Base-by-base conservation (phyloP, 352 stramenopile species). In the Globisporangium lucens region DNA sequence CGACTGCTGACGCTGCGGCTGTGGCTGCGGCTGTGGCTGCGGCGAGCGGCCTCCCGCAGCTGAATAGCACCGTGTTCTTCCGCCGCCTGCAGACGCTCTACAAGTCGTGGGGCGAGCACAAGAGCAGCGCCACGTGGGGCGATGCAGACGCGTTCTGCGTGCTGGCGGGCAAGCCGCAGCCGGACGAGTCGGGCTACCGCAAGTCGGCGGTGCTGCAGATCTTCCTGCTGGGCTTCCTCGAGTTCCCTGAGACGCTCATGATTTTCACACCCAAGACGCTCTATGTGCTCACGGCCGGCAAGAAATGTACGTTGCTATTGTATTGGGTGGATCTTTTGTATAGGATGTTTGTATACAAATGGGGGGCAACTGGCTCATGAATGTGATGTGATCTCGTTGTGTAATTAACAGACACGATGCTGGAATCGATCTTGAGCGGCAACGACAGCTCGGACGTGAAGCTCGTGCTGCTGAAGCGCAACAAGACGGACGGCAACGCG, bases 231-330 rank as follows among this genome's bases (percentile, higher is more conserved):
- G 90, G 89, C 8, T 97, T 93, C 70, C 75, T 96, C 46, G 92
- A 98, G 80, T 97, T 98, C 77, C 85, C 92, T 2, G 91, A 97
- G 75, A 97, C 91, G 30, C 77, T 97, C 43, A 96, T 98, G 81
- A 69, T 98, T 47, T 97, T 98, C 68, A 95, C 89, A 46, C 82
- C 87, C 30, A 71, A 69, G 58, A 94, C 81, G 71, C 77, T 98
- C 27, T 90, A 85, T 65, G 78, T 97, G 17, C 75, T 98, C 27
- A 97, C 91, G 52, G 87, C 89, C 20, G 87, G 87, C 59, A 97
- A 95, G 65, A 97, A 97, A 67, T 94, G 83, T 89, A 69, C 67
- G 65, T 76, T 17, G 9, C 9, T n/a, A 22, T 33, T 38, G 2
- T 33, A 22, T 43, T 62, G 58, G 17, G 51, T 69, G 24, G 30